Base-by-base conservation (phyloP, 768 basidiomycete genomes). In the Cystofilobasidium capitatum region DNA sequence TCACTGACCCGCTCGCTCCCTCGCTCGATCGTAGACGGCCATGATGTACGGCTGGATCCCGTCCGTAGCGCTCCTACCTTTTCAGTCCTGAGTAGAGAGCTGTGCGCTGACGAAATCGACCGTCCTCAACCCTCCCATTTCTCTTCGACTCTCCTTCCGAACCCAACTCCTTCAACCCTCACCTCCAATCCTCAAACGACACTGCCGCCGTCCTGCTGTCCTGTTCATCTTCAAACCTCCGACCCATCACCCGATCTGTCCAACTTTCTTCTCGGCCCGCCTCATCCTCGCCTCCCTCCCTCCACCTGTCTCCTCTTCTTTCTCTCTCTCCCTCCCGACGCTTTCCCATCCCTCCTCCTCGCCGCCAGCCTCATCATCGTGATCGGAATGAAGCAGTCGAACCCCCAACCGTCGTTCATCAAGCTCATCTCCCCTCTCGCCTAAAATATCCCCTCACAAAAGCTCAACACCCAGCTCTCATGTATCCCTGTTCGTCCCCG, bases 21-120 rank as follows among this genome's bases (percentile, higher is more conserved):
- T 33, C 13, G 22, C 37, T 12, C 7, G n/a, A 45, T 45, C 17
- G 7, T 31, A 67, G 66, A 44, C 51, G 20, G 66, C 54, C 10
- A 42, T 62, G 26, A 67, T 67, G 66, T 67, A 67, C 61, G 68
- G 68, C 22, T 69, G 68, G 68, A 69, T 69, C 58, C 68, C 68
- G 62, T 69, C 22, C 20, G 67, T 62, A n/a, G n/a, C n/a, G n/a
- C n/a, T n/a, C n/a, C n/a, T n/a, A n/a, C n/a, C n/a, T n/a, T n/a
- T n/a, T n/a, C n/a, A n/a, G n/a, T n/a, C n/a, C n/a, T n/a, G n/a
- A n/a, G n/a, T n/a, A n/a, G n/a, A n/a, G n/a, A n/a, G n/a, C n/a
- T n/a, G n/a, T n/a, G n/a, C n/a, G n/a, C n/a, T n/a, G n/a, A n/a
- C n/a, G n/a, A n/a, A n/a, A n/a, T n/a, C n/a, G n/a, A n/a, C n/a